Percentiles rank a stretch among this genome's conserved stretches.
phyloP scores from a whole-genome alignment of 2,329 filamentous ascomycete genomes.

The Aspergillus novoparasiticus region DNA sequence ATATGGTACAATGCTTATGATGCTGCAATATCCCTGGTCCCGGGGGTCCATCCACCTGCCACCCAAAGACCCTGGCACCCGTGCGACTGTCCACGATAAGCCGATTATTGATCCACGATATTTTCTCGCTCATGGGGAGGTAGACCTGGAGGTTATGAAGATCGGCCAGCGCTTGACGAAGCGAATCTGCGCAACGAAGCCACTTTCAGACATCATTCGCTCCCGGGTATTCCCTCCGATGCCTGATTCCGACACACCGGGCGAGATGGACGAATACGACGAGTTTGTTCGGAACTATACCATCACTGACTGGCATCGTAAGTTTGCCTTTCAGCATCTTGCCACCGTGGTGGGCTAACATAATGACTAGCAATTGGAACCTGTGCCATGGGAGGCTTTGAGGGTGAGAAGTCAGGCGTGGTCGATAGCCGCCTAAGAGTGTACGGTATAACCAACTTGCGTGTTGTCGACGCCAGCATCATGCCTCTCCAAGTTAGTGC shows the following conservation, averaged over 20 bases:
- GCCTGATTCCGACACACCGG: not conserved
- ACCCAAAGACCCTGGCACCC: constrained; percentile 11
- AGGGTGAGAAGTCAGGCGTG: not conserved
- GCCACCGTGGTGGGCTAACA: not conserved
- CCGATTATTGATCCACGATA: constrained; percentile 49
- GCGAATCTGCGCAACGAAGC: constrained; percentile 42
- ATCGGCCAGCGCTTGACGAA: constrained; percentile 44
- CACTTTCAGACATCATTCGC: constrained; percentile 42
- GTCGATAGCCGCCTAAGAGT: not conserved
- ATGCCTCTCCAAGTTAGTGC: not conserved
- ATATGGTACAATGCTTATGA: constrained; percentile 53
- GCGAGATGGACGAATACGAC: not conserved
- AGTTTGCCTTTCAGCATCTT: not conserved
- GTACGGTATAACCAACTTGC: not conserved
- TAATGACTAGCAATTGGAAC: not conserved
- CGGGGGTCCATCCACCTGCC: constrained; percentile 52
- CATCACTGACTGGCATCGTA: constrained; percentile 26
- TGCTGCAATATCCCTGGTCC: constrained; percentile 57
- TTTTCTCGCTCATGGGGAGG: constrained; percentile 47
- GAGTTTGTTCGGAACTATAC: constrained; percentile 21
- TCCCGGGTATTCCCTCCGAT: not conserved
- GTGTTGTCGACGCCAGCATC: not conserved
- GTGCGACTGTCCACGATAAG: constrained; percentile 24
- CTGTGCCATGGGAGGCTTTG: not conserved
- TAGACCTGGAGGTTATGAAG: constrained; percentile 50